phyloP scores from a whole-genome alignment of 2,329 filamentous ascomycete genomes.

The Hypoxylon sp. region DNA sequence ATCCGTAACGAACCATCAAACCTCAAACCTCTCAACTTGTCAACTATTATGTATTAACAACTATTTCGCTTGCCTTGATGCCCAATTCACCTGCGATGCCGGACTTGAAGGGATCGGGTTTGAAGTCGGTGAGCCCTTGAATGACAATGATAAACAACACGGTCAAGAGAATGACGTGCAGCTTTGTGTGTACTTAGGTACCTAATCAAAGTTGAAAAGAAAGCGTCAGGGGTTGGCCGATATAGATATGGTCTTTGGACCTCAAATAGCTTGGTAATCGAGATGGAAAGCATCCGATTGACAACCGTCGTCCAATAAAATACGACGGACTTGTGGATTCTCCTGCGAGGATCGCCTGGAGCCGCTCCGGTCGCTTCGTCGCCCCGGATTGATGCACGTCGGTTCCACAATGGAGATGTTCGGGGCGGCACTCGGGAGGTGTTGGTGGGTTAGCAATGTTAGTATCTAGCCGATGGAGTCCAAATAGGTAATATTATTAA shows the following conservation, averaged over 20 bases:
- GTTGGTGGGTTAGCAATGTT: constrained; percentile 30
- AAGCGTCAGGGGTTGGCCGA: background rate
- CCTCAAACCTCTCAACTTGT: constrained; percentile 16
- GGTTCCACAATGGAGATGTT: constrained; percentile 45
- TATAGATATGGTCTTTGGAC: background rate
- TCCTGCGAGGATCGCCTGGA: constrained; percentile 28
- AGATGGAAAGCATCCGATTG: constrained; percentile 38
- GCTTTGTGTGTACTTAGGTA: background rate
- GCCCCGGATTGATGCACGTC: constrained; percentile 44
- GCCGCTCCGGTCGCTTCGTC: constrained; percentile 41
- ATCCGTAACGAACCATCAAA: constrained; percentile 11
- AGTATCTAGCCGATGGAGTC: constrained; percentile 22
- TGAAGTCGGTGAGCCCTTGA: constrained; percentile 19
- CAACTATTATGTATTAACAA: background rate
- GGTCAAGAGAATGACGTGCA: constrained; percentile 4
- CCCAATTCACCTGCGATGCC: constrained; percentile 29
- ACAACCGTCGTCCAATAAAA: constrained; percentile 28
- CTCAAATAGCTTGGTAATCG: constrained; percentile 20
- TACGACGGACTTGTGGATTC: constrained; percentile 7
- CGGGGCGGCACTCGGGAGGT: constrained; percentile 46
- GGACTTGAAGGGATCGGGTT: constrained; percentile 5
- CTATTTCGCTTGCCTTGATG: background rate
- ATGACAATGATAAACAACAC: background rate
- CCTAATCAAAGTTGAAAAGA: constrained; percentile 10
- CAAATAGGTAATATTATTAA: constrained; percentile 41